Evolutionary conservation across 169 alveolate species (phyloP), one percentile per base, ranked within the genome.

Genomic region (Cryptosporidium andersoni): DNA sequence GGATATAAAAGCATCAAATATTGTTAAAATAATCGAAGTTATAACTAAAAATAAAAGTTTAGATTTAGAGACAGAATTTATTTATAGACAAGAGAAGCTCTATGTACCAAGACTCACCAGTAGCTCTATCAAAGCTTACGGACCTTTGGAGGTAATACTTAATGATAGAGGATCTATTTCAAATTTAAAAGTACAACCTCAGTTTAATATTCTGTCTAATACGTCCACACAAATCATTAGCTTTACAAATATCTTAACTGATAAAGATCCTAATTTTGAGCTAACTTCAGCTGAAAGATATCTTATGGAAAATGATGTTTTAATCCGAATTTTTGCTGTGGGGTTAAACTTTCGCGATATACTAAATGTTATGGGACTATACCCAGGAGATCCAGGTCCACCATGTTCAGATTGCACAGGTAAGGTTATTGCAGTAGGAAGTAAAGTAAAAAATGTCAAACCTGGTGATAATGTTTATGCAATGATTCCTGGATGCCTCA

Each of bases 271-370:
- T 62, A 14, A 14, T 56, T 58, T 51, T 14, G 1, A 12, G 2
- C 1, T 12, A 3, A 42, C 47, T 3, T 58, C n/a, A 36, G 43
- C 36, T 25, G 53, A 74, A 8, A 25, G 16, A 12, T 47, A 43
- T 40, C 14, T 74, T 16, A 53, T 16, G 16, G 85, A 60, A 16
- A 74, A 74, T 25, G 74, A 74, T 16, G 91, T 89, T 48, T 89
- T 82, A 60, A n/a, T 89, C 42, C 58, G 92, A 34, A 42, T 89
- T 58, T 88, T 91, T 25, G 81, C 92, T 36, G 82, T 89, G 12
- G 92, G 92, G 53, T 56, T 89, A 82, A 89, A 89, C 55, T 89
- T 89, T 82, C 58, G 92, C 1, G 92, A 89, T 25, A 89, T 89
- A 36, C 49, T 89, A 51, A 89, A 82, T 64, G 88, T 82, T 80